Evolutionary conservation across 768 basidiomycete species (phyloP), one percentile per base, ranked within the genome.

Genomic region (Lactifluus pinguis): DNA sequence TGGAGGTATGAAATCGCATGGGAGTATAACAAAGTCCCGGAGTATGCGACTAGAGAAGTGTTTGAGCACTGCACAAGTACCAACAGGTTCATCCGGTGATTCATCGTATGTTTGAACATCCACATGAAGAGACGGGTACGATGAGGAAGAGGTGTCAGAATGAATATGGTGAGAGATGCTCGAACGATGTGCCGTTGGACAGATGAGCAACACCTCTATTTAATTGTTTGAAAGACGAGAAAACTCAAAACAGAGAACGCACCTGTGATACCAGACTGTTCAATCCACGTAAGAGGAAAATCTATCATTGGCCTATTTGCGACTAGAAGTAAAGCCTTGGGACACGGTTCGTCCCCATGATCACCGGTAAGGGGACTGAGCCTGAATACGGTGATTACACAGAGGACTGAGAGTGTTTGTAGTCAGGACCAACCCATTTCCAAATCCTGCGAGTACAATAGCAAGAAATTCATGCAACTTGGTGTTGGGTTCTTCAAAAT

Each of bases 1-100:
- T 0, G 93, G 87, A 9, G 93, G 86, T 21, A 93, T 79, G 53
- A 97, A 90, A 71, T 98, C 95, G 69, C 93, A 97, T 7, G 95
- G 88, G 2, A 98, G 80, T 25, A 98, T 72, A 44, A 97, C 81
- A 71, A 97, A 95, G 72, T 97, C 95, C 61, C 83, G 83, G 63
- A 80, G 78, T 63, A 95, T 93, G 51, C 85, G 84, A 51, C 70
- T 75, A 10, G 89, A 79, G 71, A 94, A 91, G 69, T 92, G 83
- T 54, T 83, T 81, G 60, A 95, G 79, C 29, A 95, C 77, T 21
- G 82, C 77, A 63, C 87, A 88, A 2, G 89, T 92, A 47, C 89
- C 91, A 7, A 79, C 77, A 56, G 78, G 77, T 17, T 79, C 74
- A 45, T 87, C 85, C 29, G 79, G 80, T 6, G 85, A 81, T 66